These are phyloP conservation scores for Amoebophrya sp. DNA, from an alignment of 169 alveolate species.

Conservation along the genomic window DNA sequence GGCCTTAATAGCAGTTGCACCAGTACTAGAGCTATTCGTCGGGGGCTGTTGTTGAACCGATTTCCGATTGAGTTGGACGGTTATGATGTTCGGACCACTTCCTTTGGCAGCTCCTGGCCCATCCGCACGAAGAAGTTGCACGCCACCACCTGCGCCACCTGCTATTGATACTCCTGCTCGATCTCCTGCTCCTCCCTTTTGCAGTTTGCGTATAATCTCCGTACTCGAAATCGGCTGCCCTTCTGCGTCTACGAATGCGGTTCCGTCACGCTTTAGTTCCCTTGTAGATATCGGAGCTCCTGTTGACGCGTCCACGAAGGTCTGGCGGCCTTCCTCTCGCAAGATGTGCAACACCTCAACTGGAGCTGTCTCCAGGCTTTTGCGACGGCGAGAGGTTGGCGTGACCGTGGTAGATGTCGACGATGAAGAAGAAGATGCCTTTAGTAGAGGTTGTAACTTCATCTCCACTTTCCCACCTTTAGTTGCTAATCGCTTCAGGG, in stretches of 20 bases:
- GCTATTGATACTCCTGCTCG: no score
- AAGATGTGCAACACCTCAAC: background rate
- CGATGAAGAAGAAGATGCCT: no score
- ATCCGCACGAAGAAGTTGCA: no score
- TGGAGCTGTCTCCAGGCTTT: no score
- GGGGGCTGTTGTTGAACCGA: no score
- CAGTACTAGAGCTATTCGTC: no score
- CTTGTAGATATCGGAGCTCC: background rate
- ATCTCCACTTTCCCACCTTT: no score
- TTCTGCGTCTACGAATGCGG: background rate
- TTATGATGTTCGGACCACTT: background rate
- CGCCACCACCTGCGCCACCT: no score
- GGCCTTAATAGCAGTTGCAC: no score
- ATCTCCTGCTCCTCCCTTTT: no score
- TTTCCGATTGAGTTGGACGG: no score
- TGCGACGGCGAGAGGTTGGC: background rate
- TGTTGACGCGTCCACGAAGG: background rate
- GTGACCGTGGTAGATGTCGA: background rate
- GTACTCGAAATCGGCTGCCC: background rate
- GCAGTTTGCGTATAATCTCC: background rate
- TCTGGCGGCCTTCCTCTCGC: background rate
- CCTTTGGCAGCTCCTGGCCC: background rate
- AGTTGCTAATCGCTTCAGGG: background rate
- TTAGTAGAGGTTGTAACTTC: no score
- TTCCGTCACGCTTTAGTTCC: background rate